These are phyloP conservation scores for Xylariaceae sp. DNA, from an alignment of 2,329 filamentous ascomycete genomes.

Conservation along the genomic window DNA sequence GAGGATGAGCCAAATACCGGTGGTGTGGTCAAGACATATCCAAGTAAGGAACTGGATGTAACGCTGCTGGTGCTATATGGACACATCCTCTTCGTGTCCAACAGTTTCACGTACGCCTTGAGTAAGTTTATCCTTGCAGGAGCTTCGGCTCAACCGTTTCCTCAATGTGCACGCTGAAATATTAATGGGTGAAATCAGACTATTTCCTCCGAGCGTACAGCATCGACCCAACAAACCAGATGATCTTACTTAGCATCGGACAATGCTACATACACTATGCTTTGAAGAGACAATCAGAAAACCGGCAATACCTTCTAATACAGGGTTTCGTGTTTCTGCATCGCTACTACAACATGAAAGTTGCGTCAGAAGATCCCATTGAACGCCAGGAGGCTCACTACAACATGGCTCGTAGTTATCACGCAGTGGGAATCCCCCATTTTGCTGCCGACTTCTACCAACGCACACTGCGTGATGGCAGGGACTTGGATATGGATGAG, in stretches of 20 bases:
- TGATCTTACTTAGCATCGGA: conserved; percentile 76
- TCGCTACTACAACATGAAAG: conserved; percentile 63
- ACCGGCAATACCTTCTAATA: conserved; percentile 80
- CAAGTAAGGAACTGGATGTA: conserved; percentile 61
- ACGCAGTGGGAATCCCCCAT: conserved; percentile 68
- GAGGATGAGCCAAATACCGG: conserved; percentile 30
- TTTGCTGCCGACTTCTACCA: conserved; percentile 70
- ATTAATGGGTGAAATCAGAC: conserved; percentile 37
- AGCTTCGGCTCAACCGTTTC: no score
- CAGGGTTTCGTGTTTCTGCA: conserved; percentile 82
- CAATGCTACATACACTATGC: conserved; percentile 84
- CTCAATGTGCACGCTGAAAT: neutral
- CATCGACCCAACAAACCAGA: conserved; percentile 70
- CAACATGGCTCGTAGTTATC: conserved; percentile 74
- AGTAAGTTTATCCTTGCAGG: conserved; percentile 42
- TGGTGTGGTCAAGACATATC: conserved; percentile 31
- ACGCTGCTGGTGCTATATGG: conserved; percentile 84
- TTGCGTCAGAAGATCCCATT: conserved; percentile 30
- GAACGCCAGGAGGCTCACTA: conserved; percentile 73
- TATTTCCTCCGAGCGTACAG: conserved; percentile 80
- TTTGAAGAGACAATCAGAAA: conserved; percentile 84
- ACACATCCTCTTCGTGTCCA: conserved; percentile 80
- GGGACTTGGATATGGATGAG: conserved; percentile 20
- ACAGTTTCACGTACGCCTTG: conserved; percentile 77
- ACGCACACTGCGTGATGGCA: conserved; percentile 40